Conservation (phyloP, 805 yeast species). For the Metschnikowia arizonensis region DNA sequence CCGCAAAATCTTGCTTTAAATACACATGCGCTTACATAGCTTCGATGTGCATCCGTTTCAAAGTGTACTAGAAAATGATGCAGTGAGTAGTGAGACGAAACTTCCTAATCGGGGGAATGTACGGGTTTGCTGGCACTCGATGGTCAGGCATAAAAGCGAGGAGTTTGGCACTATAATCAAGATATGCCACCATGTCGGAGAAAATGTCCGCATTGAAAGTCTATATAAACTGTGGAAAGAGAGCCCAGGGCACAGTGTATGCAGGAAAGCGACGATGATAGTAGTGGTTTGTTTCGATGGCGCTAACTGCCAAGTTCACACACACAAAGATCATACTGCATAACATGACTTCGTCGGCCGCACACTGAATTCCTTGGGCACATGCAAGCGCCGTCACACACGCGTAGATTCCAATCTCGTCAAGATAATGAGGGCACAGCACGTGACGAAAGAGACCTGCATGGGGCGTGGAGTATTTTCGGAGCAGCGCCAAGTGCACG, state of each 20-base stretch:
- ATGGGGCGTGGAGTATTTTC: slow-evolving; percentile 56
- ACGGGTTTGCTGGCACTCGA: too few relatives aligned
- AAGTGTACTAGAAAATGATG: too few relatives aligned
- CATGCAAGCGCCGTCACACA: slow-evolving; percentile 25
- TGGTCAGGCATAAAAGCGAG: too few relatives aligned
- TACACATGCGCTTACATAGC: too few relatives aligned
- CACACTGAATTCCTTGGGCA: slow-evolving; percentile 13
- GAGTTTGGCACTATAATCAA: too few relatives aligned
- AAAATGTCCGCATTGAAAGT: too few relatives aligned
- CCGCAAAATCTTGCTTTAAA: too few relatives aligned
- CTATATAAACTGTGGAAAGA: slow-evolving; percentile 29
- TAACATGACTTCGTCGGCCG: slow-evolving; percentile 20
- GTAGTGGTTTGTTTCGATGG: slow-evolving; percentile 48
- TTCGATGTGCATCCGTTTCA: too few relatives aligned
- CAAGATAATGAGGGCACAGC: slow-evolving; percentile 66
- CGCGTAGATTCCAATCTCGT: slow-evolving; percentile 57
- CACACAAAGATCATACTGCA: slow-evolving; percentile 32
- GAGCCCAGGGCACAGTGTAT: slow-evolving; percentile 27
- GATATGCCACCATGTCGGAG: too few relatives aligned
- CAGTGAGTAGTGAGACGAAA: too few relatives aligned
- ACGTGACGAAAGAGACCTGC: slow-evolving; percentile 46
- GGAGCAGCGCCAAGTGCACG: slow-evolving; percentile 41
- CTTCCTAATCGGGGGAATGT: too few relatives aligned
- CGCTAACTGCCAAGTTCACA: slow-evolving; percentile 51
- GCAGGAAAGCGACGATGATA: slow-evolving; percentile 35